Conservation (phyloP, 2,329 filamentous ascomycete species). For the Alternaria consortialis region DNA sequence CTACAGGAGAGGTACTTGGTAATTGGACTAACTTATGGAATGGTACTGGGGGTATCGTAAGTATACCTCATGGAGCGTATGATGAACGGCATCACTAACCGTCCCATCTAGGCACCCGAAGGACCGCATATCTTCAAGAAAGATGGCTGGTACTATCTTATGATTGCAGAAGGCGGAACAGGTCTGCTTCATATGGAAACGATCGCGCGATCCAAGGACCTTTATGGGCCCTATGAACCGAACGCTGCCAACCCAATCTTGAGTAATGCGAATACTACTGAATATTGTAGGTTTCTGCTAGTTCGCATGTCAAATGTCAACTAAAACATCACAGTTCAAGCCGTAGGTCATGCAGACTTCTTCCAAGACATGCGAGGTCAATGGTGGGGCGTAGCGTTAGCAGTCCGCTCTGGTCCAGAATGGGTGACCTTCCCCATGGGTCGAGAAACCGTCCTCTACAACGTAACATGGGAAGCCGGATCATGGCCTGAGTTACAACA, state of each 20-base stretch:
- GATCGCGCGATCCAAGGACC: slow-evolving; percentile 47
- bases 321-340: slow-evolving; percentile 20
- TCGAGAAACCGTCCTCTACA: slow-evolving; percentile 32
- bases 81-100: not conserved
- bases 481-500: slow-evolving; percentile 57
- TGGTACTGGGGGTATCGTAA: slow-evolving; percentile 42
- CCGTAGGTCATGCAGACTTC: slow-evolving; percentile 40
- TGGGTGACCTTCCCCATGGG: slow-evolving; percentile 35
- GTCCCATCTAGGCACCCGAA: slow-evolving; percentile 29
- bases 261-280: slow-evolving; percentile 48
- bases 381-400: slow-evolving; percentile 37
- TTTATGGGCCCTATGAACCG: slow-evolving; percentile 50
- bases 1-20: slow-evolving; percentile 36
- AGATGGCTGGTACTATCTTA: slow-evolving; percentile 48
- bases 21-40: slow-evolving; percentile 47
- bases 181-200: slow-evolving; percentile 48
- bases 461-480: slow-evolving; percentile 32
- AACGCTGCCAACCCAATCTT: slow-evolving; percentile 52
- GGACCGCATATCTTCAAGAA: slow-evolving; percentile 51
- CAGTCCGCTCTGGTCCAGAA: slow-evolving; percentile 25
- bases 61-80: not conserved
- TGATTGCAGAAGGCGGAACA: slow-evolving; percentile 49
- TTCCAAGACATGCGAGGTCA: slow-evolving; percentile 34
- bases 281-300: slow-evolving; percentile 36
- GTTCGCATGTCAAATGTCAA: not conserved